Evolutionary conservation across 768 basidiomycete species (phyloP).

Genomic region (Lactarius trivialis): DNA sequence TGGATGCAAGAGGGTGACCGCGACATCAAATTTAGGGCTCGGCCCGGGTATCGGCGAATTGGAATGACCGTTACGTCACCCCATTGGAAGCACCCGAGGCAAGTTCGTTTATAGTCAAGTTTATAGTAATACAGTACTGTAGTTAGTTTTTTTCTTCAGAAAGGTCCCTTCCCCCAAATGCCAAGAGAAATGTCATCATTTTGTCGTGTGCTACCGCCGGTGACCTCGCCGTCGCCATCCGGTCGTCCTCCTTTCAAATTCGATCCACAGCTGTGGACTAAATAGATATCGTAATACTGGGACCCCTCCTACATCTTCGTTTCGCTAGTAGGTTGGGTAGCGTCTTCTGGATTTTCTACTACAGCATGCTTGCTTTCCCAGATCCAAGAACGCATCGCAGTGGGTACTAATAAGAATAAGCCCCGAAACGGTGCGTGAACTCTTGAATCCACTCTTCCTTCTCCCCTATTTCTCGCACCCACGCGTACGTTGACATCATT

Average conservation of each 20-base stretch:
- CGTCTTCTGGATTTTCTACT: constrained; percentile 10
- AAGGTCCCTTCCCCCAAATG: too few species aligned
- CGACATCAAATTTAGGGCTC: too few species aligned
- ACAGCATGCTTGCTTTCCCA: too few species aligned
- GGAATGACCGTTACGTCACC: too few species aligned
- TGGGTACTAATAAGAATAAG: not conserved
- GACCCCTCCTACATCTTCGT: too few species aligned
- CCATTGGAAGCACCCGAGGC: too few species aligned
- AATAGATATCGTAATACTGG: constrained; percentile 4
- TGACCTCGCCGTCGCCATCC: not conserved
- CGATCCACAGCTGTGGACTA: not conserved
- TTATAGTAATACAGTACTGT: too few species aligned
- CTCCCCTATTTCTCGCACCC: too few species aligned
- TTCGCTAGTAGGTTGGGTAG: not conserved
- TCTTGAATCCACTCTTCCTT: not conserved
- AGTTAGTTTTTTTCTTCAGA: too few species aligned
- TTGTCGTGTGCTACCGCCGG: not conserved
- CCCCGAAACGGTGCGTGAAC: not conserved
- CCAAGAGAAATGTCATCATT: not conserved
- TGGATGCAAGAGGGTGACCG: not conserved
- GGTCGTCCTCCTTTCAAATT: not conserved
- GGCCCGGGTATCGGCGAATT: too few species aligned
- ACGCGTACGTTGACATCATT: not conserved
- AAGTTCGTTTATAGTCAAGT: too few species aligned
- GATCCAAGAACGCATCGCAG: not conserved